Evolutionary conservation across 139 green algal genomes (phyloP).

Genomic region (Ostreobium quekettii): DNA sequence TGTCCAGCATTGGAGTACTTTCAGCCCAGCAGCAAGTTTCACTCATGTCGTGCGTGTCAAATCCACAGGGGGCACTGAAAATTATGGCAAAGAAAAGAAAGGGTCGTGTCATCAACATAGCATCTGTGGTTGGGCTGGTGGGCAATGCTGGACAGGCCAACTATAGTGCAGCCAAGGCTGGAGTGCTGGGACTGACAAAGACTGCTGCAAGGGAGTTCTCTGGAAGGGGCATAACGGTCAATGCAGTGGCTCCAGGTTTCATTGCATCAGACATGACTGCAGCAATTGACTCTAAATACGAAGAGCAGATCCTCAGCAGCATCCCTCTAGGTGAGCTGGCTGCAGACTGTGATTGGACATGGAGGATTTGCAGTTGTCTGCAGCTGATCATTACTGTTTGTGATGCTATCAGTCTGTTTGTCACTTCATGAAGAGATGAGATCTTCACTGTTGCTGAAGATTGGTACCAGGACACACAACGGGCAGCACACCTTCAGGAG

Average conservation of each 20-base stretch:
- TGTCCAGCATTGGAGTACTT: too few relatives aligned
- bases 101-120: conserved; percentile 96
- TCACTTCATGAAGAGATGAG: too few relatives aligned
- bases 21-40: too few relatives aligned
- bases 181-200: conserved; percentile 84
- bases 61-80: conserved; percentile 79
- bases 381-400: too few relatives aligned
- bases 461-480: too few relatives aligned
- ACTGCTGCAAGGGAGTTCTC: conserved; percentile 71
- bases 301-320: conserved; percentile 66
- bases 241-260: conserved; percentile 83
- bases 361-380: too few relatives aligned
- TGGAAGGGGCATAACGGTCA: conserved; percentile 63
- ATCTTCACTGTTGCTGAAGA: too few relatives aligned
- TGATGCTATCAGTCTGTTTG: too few relatives aligned
- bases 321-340: conserved; percentile 78
- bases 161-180: conserved; percentile 80
- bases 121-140: conserved; percentile 87
- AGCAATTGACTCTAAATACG: conserved; percentile 80
- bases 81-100: conserved; percentile 81
- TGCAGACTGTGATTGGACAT: too few relatives aligned
- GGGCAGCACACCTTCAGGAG: too few relatives aligned
- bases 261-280: conserved; percentile 83
- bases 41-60: background rate
- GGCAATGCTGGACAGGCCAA: conserved; percentile 90